These are phyloP conservation scores for Penicillium pancosmium DNA, from an alignment of 495 filamentous ascomycete species.

Conservation along the genomic window DNA sequence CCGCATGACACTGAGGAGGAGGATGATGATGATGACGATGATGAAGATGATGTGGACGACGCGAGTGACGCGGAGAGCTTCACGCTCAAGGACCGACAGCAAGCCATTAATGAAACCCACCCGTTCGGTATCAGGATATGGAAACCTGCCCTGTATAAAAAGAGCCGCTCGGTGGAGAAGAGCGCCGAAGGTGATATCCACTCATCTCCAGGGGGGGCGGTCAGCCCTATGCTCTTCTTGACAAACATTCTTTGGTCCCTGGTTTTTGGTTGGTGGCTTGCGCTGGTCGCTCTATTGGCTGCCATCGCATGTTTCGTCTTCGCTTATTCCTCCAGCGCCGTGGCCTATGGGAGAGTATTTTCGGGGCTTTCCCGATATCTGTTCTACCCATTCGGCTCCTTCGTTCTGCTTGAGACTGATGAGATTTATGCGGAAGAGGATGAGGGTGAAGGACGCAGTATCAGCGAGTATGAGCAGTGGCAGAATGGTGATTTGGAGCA, in stretches of 20 bases:
- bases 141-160: conserved; percentile 99
- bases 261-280: conserved; percentile 97
- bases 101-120: conserved; percentile 98
- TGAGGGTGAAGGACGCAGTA: conserved; percentile 97
- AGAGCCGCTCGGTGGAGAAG: conserved; percentile 92
- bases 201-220: conserved; percentile 86
- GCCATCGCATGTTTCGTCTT: conserved; percentile 79
- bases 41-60: conserved; percentile 55
- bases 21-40: conserved; percentile 36
- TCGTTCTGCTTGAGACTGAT: conserved; percentile 88
- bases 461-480: conserved; percentile 99
- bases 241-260: conserved; percentile 92
- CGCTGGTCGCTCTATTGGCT: conserved; percentile 70
- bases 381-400: conserved; percentile 95
- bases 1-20: conserved; percentile 16
- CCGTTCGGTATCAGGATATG: conserved; percentile 98
- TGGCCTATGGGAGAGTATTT: conserved; percentile 85
- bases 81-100: conserved; percentile 84
- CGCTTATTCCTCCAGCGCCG: conserved; percentile 73
- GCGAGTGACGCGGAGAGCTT: conserved; percentile 80
- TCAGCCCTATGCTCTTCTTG: conserved; percentile 78
- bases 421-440: conserved; percentile 96
- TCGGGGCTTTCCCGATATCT: conserved; percentile 84
- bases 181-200: conserved; percentile 97
- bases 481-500: conserved; percentile 96